Evolutionary conservation across 2,329 filamentous ascomycete genomes (phyloP).

Genomic region (Cercospora brassicicola): DNA sequence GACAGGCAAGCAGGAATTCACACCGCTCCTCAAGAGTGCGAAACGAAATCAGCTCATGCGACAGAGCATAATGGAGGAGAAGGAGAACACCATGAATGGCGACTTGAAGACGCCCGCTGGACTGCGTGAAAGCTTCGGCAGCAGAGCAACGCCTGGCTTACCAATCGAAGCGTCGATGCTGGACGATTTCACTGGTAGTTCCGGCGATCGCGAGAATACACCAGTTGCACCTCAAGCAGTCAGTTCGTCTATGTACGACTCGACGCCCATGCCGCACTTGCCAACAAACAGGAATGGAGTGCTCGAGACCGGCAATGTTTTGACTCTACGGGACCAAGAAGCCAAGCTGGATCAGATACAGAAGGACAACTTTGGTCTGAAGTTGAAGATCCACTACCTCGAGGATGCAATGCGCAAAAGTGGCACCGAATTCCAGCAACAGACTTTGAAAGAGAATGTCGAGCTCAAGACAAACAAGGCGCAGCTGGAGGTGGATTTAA

Average conservation of each 20-base stretch:
- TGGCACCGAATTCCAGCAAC: conserved; percentile 85
- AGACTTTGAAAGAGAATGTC: conserved; percentile 88
- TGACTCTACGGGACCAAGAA: conserved; percentile 92
- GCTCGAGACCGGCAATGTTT: conserved; percentile 80
- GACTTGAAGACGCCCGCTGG: conserved; percentile 65
- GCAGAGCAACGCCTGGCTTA: conserved; percentile 66
- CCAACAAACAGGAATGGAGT: conserved; percentile 61
- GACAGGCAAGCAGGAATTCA: conserved; percentile 73
- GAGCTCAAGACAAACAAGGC: conserved; percentile 91
- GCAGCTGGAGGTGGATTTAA: conserved; percentile 83
- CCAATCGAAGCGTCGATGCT: conserved; percentile 75
- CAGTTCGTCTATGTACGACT: conserved; percentile 72
- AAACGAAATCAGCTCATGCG: conserved; percentile 63
- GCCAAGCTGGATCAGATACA: conserved; percentile 90
- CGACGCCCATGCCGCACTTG: conserved; percentile 75
- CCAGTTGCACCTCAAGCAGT: conserved; percentile 69
- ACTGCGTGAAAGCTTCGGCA: conserved; percentile 60
- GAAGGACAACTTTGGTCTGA: conserved; percentile 96
- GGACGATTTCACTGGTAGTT: conserved; percentile 61
- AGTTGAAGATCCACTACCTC: conserved; percentile 94
- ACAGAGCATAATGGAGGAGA: conserved; percentile 41
- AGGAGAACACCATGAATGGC: conserved; percentile 46
- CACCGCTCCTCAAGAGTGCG: conserved; percentile 82
- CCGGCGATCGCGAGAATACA: conserved; percentile 63
- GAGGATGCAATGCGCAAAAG: conserved; percentile 86